Conservation (phyloP, 352 stramenopile genomes). For the Phytophthora ramorum region DNA sequence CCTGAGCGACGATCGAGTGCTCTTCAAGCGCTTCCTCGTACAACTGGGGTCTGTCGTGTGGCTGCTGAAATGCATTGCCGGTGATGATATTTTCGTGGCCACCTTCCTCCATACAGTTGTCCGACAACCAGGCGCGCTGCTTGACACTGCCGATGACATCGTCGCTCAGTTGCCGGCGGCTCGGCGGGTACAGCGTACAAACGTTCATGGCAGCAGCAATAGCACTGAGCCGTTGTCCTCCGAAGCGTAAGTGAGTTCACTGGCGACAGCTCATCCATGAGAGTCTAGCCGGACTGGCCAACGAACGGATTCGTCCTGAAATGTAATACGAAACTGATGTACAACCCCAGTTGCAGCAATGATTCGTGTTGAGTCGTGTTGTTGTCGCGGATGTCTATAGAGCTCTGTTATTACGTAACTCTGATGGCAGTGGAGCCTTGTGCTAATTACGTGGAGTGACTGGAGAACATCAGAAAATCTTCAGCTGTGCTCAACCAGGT, state of each 20-base stretch:
- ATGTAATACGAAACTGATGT: too few relatives aligned
- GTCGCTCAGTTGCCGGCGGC: constrained; percentile 11
- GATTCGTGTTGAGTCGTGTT: too few relatives aligned
- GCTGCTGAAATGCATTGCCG: neutral
- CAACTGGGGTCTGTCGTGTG: neutral
- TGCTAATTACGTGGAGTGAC: too few relatives aligned
- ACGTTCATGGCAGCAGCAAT: constrained; percentile 2
- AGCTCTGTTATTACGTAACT: too few relatives aligned
- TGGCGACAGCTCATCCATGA: constrained; percentile 13
- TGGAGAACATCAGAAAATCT: too few relatives aligned
- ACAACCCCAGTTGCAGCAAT: too few relatives aligned
- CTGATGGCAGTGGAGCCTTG: too few relatives aligned
- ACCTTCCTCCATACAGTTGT: neutral
- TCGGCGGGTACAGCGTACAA: constrained; percentile 8
- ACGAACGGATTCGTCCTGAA: too few relatives aligned
- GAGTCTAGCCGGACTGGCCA: too few relatives aligned
- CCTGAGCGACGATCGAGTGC: neutral
- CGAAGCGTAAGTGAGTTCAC: constrained; percentile 8
- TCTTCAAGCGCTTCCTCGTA: neutral
- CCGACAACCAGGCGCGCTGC: neutral
- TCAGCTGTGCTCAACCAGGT: too few relatives aligned
- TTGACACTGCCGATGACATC: constrained; percentile 13
- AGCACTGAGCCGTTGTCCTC: neutral
- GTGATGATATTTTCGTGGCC: neutral
- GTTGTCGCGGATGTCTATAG: too few relatives aligned